These are phyloP conservation scores for Colletotrichum sp. DNA, from an alignment of 2,329 filamentous ascomycete genomes.

Conservation along the genomic window DNA sequence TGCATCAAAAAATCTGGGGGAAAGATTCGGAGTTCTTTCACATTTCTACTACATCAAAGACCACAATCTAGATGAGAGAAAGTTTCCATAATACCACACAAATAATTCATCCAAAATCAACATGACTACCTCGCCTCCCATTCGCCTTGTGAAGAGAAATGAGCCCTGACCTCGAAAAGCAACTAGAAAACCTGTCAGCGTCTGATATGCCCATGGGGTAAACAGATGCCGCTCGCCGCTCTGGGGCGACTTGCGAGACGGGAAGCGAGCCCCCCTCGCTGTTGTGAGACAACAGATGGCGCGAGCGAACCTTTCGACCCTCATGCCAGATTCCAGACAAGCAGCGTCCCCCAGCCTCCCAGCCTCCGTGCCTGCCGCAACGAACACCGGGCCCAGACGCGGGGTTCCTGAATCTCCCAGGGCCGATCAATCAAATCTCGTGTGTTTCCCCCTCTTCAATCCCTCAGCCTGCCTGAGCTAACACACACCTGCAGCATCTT, in stretches of 20 bases:
- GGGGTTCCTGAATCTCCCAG: background rate
- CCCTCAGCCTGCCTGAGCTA: background rate
- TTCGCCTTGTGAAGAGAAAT: background rate
- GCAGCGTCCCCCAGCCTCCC: background rate
- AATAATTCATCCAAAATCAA: background rate
- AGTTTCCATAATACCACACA: slow-evolving; percentile 4
- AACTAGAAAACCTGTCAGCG: background rate
- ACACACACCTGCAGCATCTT: background rate
- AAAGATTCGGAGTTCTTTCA: background rate
- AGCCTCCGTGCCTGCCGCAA: background rate
- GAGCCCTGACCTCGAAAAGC: background rate
- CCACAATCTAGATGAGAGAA: background rate
- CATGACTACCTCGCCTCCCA: too few species aligned
- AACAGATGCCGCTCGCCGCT: background rate
- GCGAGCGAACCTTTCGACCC: background rate
- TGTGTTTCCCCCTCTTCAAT: background rate
- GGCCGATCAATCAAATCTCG: background rate
- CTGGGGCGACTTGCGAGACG: background rate
- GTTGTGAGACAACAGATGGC: background rate
- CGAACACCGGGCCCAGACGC: background rate
- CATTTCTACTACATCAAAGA: background rate
- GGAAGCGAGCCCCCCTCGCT: background rate
- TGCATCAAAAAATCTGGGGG: background rate
- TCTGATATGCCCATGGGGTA: background rate
- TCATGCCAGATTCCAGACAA: background rate